Base-by-base conservation (phyloP, 2,329 filamentous ascomycete species). In the Ascochyta viciae-villosae region DNA sequence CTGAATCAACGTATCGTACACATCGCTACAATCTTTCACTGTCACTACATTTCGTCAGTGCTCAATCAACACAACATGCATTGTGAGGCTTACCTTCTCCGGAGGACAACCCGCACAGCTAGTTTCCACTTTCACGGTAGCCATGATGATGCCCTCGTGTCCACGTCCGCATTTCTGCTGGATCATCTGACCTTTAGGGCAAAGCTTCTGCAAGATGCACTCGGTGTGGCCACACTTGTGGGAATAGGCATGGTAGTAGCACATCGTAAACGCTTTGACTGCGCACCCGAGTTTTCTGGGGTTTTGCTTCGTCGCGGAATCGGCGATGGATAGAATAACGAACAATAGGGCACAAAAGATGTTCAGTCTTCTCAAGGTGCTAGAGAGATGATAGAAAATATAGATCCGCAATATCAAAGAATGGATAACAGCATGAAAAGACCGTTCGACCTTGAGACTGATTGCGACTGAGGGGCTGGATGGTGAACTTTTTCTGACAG, bases 211-310 rank as follows among this genome's bases (percentile, higher is more conserved):
- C 50, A 75, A 66, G 10, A 73, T 54, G 63, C 73, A 79, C 52
- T 73, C 68, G 15, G 77, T 78, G 64, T 81, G 79, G 40, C 78
- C 78, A 65, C 79, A 81, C 13, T 68, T 65, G 68, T 81, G 75
- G 3, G 70, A 74, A 70, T 81, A 79, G 43, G 78, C 79, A 66
- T 81, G 79, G 68, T 79, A 81, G 66, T 74, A 78, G 70, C 78
- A 80, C 79, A 81, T 81, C n/a, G 29, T 64, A 50, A 47, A 38
- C 15, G 29, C 23, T 29, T 3, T 37, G 19, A 26, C 29, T 15
- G 13, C 23, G 8, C n/a, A 10, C 6, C 16, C 1, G 10, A 16
- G 4, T 19, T 12, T 8, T 4, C 15, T 16, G 6, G n/a, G 3
- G 5, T 35, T 16, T 35, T 8, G 6, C n/a, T 35, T 16, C 15